Conservation (phyloP, 768 basidiomycete species). For the Tulasnella sp. region DNA sequence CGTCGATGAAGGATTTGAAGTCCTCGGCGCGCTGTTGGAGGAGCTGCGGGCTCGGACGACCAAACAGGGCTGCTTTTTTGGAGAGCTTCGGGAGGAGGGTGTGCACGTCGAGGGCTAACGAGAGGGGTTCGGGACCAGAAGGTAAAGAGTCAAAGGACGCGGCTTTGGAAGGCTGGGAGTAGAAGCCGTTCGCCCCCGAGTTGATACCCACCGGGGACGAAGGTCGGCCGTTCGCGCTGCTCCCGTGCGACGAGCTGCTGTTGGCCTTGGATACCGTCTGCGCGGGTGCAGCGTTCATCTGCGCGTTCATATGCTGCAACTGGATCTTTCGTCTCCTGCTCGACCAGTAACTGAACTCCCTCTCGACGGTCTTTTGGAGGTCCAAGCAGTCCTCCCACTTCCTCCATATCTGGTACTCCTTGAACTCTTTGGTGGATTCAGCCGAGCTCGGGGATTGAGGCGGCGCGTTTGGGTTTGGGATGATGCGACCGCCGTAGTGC, state of each 20-base stretch:
- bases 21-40: neutral
- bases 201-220: neutral
- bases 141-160: conserved; percentile 11
- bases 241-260: neutral
- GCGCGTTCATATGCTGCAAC: neutral
- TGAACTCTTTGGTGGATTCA: neutral
- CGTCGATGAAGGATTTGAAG: conserved; percentile 7
- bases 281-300: neutral
- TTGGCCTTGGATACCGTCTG: neutral
- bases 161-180: neutral
- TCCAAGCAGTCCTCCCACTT: conserved; percentile 15
- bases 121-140: conserved; percentile 7
- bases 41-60: neutral
- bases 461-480: neutral
- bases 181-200: neutral
- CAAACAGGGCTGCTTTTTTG: conserved; percentile 8
- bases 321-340: neutral
- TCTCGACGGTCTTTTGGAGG: conserved; percentile 10
- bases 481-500: conserved; percentile 8
- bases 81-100: conserved; percentile 11
- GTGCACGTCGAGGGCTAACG: conserved; percentile 1
- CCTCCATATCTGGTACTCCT: conserved; percentile 3
- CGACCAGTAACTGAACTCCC: conserved; percentile 7
- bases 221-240: neutral
- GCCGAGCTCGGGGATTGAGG: neutral